phyloP scores from a whole-genome alignment of 176 grass and related monocot species.

The Musa acuminata region DNA sequence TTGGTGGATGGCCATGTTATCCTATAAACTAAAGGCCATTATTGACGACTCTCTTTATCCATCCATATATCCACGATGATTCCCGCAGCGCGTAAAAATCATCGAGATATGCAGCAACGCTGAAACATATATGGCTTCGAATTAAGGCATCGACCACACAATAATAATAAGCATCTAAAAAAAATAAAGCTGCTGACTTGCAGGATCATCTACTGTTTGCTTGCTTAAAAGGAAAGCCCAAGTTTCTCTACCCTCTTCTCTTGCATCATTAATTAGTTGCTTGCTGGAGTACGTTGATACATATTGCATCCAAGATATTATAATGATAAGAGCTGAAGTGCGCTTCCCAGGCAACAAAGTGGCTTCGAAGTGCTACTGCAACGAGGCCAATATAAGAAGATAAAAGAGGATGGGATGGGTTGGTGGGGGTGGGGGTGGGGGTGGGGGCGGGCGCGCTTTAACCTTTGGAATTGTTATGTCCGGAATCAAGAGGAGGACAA shows the following conservation, averaged over 20 bases:
- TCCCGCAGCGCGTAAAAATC: not conserved
- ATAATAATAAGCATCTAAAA: not conserved
- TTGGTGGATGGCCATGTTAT: not conserved
- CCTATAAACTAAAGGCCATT: not conserved
- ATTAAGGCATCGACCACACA: not conserved
- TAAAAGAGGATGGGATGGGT: not conserved
- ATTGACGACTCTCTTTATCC: not conserved
- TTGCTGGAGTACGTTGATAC: too few relatives aligned
- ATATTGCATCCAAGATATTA: too few relatives aligned
- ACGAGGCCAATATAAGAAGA: not conserved
- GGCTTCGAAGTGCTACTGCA: not conserved
- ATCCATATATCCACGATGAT: not conserved
- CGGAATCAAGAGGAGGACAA: not conserved
- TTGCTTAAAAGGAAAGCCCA: too few relatives aligned
- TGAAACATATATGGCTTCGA: not conserved
- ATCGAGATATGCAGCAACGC: not conserved
- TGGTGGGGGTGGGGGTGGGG: too few relatives aligned
- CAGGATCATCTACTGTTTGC: too few relatives aligned
- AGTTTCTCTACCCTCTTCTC: too few relatives aligned
- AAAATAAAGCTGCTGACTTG: too few relatives aligned
- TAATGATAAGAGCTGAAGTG: not conserved
- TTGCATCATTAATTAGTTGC: not conserved
- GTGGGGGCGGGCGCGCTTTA: not conserved
- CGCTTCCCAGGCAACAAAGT: not conserved
- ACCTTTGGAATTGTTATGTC: not conserved